phyloP scores from a whole-genome alignment of 192 early-diverging fungal genomes.

The Paraglomus occultum region DNA sequence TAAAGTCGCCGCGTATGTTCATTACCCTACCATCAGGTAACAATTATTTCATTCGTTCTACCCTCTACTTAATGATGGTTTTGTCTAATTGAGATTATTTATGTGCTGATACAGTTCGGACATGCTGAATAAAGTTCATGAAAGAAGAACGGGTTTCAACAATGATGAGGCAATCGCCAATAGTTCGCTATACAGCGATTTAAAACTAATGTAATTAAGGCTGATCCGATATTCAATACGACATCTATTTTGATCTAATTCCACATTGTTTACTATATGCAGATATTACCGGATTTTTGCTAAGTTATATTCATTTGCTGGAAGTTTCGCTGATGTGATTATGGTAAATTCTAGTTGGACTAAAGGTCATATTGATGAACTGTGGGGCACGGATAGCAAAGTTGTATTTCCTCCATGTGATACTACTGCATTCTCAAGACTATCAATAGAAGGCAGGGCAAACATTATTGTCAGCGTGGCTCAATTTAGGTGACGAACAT shows the following conservation, averaged over 20 bases:
- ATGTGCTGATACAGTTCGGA: slow-evolving; percentile 59
- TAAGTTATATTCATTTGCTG: slow-evolving; percentile 69
- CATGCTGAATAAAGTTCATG: slow-evolving; percentile 76
- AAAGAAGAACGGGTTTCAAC: slow-evolving; percentile 60
- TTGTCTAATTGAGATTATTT: not conserved
- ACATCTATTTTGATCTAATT: not conserved
- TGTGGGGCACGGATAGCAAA: slow-evolving; percentile 71
- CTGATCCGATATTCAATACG: not conserved
- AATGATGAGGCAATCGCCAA: slow-evolving; percentile 58
- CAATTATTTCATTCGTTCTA: slow-evolving; percentile 34
- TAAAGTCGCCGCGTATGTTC: slow-evolving; percentile 81
- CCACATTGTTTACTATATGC: not conserved
- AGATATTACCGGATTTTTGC: slow-evolving; percentile 88
- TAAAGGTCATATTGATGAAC: slow-evolving; percentile 77
- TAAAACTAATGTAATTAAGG: slow-evolving; percentile 56
- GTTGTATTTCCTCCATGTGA: slow-evolving; percentile 96
- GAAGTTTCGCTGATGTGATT: slow-evolving; percentile 74
- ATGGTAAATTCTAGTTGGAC: slow-evolving; percentile 99
- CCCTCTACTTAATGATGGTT: not conserved
- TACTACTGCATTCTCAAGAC: slow-evolving; percentile 57
- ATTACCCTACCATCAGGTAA: slow-evolving; percentile 94
- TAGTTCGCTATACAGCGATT: slow-evolving; percentile 52
- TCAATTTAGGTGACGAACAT: slow-evolving; percentile 70
- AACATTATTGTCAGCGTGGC: slow-evolving; percentile 80
- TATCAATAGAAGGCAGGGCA: slow-evolving; percentile 55